Conservation (phyloP, 345 rosid genomes). For the Mercurialis annua region DNA sequence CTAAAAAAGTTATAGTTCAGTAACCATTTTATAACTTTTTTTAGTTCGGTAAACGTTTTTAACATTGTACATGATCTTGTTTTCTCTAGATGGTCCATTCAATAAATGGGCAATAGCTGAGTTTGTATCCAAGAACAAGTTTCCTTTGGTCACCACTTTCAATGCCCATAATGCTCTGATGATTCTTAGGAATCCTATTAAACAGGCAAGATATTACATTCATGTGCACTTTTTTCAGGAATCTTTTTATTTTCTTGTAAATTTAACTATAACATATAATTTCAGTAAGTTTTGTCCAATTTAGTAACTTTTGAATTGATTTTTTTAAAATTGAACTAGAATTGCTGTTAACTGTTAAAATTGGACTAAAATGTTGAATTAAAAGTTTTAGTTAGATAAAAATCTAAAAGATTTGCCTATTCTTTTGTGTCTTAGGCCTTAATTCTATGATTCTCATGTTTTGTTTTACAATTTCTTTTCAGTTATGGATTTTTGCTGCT, state of each 20-base stretch:
- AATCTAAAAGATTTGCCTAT: too few relatives aligned
- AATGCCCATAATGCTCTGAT: not conserved
- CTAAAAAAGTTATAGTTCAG: too few relatives aligned
- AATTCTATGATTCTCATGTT: not conserved
- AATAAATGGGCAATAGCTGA: conserved; percentile 11
- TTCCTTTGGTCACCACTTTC: conserved; percentile 12
- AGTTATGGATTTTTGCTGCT: conserved; percentile 14
- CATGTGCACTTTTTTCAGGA: not conserved
- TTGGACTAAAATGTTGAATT: too few relatives aligned
- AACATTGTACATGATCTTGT: not conserved
- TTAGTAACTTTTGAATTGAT: too few relatives aligned
- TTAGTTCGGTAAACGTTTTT: not conserved
- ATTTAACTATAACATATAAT: too few relatives aligned
- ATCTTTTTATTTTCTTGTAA: not conserved
- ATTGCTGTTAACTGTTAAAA: too few relatives aligned
- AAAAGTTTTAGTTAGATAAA: too few relatives aligned
- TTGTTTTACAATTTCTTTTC: not conserved
- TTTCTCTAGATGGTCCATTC: conserved; percentile 16
- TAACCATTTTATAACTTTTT: not conserved
- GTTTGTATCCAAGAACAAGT: conserved; percentile 9
- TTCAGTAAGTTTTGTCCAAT: too few relatives aligned
- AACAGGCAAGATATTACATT: conserved; percentile 15
- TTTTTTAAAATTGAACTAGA: too few relatives aligned
- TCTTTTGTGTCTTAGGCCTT: too few relatives aligned
- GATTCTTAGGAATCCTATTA: conserved; percentile 5